phyloP scores from a whole-genome alignment of 169 alveolate genomes.

The Eimeria praecox region DNA sequence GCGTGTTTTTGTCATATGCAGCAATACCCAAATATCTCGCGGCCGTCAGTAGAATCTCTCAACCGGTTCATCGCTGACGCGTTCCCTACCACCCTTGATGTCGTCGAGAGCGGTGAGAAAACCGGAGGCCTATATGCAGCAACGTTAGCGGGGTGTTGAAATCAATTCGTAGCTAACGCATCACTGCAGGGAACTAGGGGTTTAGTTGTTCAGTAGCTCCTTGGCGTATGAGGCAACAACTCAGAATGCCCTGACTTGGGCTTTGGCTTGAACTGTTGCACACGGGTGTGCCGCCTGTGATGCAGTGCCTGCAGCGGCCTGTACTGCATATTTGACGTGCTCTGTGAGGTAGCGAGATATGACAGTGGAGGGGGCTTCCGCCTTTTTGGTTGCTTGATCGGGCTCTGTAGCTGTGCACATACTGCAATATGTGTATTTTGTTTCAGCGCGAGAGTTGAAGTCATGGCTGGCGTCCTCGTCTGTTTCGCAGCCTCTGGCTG shows the following conservation, averaged over 20 bases:
- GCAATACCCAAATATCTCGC: constrained; percentile 65
- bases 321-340: not conserved
- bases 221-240: not conserved
- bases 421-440: not conserved
- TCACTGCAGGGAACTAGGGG: not conserved
- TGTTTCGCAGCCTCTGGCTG: constrained; percentile 38
- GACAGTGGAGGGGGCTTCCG: not conserved
- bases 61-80: constrained; percentile 66
- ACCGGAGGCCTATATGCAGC: not conserved
- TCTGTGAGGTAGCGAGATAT: not conserved
- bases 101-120: constrained; percentile 44
- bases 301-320: not conserved
- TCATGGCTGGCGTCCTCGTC: constrained; percentile 66
- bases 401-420: not conserved
- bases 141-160: not conserved
- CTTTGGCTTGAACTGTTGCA: not conserved
- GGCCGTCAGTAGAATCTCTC: constrained; percentile 69
- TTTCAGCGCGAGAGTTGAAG: constrained; percentile 47
- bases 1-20: not conserved
- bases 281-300: not conserved
- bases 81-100: constrained; percentile 61
- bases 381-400: not conserved
- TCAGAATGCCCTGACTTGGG: not conserved
- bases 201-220: not conserved
- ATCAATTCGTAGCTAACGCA: not conserved